phyloP scores from a whole-genome alignment of 2,329 filamentous ascomycete genomes.

The Neocatenulostroma microsporum region DNA sequence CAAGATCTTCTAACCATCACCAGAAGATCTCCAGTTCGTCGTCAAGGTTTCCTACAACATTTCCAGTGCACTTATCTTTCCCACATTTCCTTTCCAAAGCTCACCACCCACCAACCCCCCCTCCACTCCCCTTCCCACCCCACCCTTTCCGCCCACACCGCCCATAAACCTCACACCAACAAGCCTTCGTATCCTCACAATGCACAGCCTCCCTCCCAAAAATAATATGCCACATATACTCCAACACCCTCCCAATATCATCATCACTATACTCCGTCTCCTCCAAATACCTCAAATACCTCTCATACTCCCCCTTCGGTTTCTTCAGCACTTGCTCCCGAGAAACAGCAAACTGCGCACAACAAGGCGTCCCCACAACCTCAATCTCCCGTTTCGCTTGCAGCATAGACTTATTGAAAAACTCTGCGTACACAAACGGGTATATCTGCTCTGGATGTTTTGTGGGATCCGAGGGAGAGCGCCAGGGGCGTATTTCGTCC shows the following conservation, averaged over 20 bases:
- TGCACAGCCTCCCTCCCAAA: constrained; percentile 24
- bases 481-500: constrained; percentile 17
- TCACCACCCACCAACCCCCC: too few relatives aligned
- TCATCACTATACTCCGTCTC: constrained; percentile 42
- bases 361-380: constrained; percentile 19
- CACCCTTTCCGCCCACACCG: constrained; percentile 7
- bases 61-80: too few relatives aligned
- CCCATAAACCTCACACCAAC: constrained; percentile 27
- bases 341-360: constrained; percentile 30
- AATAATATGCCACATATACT: constrained; percentile 54
- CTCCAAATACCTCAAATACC: constrained; percentile 42
- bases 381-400: constrained; percentile 12
- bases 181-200: constrained; percentile 21
- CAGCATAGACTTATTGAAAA: constrained; percentile 15
- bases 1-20: too few relatives aligned
- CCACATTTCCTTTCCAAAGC: too few relatives aligned
- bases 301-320: constrained; percentile 25
- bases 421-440: constrained; percentile 17
- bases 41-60: too few relatives aligned
- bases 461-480: constrained; percentile 13
- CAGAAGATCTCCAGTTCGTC: too few relatives aligned
- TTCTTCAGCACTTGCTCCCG: constrained; percentile 22
- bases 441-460: constrained; percentile 15
- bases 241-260: constrained; percentile 47
- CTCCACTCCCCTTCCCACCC: background rate